Evolutionary conservation across 495 filamentous ascomycete species (phyloP).

Genomic region (Daldinia grandis): DNA sequence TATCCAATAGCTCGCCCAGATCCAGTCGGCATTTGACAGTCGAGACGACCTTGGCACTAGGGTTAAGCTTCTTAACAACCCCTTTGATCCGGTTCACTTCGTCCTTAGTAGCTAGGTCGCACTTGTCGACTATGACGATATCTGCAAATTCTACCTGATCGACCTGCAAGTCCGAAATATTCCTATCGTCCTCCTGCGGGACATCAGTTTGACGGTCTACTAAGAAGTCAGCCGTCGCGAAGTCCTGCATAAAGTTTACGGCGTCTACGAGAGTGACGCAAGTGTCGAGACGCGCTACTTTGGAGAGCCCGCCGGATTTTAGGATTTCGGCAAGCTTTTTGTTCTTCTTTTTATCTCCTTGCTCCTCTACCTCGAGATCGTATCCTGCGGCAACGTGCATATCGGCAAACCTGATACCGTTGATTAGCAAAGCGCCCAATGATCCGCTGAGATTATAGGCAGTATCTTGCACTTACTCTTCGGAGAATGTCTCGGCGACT

Average conservation of each 20-base stretch:
- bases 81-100: slow-evolving; percentile 53
- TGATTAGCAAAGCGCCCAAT: background rate
- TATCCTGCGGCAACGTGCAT: background rate
- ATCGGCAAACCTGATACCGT: background rate
- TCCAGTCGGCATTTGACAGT: slow-evolving; percentile 54
- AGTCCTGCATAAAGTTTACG: slow-evolving; percentile 65
- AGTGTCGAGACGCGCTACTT: slow-evolving; percentile 64
- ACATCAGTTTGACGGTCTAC: slow-evolving; percentile 55
- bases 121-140: slow-evolving; percentile 66
- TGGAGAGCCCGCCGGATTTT: slow-evolving; percentile 61
- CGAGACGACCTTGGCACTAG: slow-evolving; percentile 19
- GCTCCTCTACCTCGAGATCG: background rate
- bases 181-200: slow-evolving; percentile 65
- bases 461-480: slow-evolving; percentile 50
- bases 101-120: slow-evolving; percentile 47
- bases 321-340: slow-evolving; percentile 25
- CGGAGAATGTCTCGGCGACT: slow-evolving; percentile 68
- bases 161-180: slow-evolving; percentile 67
- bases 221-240: slow-evolving; percentile 65
- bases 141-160: slow-evolving; percentile 72
- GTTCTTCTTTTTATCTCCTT: background rate
- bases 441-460: background rate
- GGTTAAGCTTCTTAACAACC: slow-evolving; percentile 60
- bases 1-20: slow-evolving; percentile 61
- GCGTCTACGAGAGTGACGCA: slow-evolving; percentile 68